These are phyloP conservation scores for Plasmodium gonderi DNA, from an alignment of 169 alveolate species.

Conservation along the genomic window DNA sequence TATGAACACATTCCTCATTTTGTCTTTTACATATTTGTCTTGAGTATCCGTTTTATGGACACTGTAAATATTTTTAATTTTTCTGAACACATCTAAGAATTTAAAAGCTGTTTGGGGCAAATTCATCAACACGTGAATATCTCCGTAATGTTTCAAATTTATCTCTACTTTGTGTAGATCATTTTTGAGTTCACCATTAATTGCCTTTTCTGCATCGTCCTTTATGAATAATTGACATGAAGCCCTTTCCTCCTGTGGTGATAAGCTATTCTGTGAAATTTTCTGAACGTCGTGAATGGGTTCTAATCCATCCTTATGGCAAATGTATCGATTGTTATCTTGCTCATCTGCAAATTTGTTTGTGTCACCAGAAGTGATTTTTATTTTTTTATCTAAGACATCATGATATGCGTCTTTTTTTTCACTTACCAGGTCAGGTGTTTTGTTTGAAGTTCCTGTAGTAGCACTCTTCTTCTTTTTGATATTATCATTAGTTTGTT, in stretches of 20 bases:
- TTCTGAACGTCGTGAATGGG: neutral
- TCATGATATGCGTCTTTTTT: neutral
- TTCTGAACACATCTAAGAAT: slow-evolving; percentile 84
- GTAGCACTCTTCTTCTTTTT: neutral
- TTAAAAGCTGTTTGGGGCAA: slow-evolving; percentile 91
- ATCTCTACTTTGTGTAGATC: slow-evolving; percentile 70
- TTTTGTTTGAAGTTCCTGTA: too few relatives aligned
- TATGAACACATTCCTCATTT: slow-evolving; percentile 37
- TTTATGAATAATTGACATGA: neutral
- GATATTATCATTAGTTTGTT: neutral
- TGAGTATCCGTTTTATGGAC: neutral
- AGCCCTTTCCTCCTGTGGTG: neutral
- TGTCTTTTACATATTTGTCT: neutral
- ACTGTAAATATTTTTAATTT: neutral
- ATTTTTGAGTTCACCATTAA: neutral
- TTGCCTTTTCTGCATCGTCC: neutral
- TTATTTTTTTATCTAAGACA: neutral
- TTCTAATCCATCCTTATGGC: neutral
- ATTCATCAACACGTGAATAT: slow-evolving; percentile 91
- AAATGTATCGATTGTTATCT: neutral
- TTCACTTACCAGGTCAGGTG: neutral
- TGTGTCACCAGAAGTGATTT: neutral
- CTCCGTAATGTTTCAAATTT: slow-evolving; percentile 76
- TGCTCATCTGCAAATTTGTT: neutral
- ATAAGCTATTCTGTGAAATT: too few relatives aligned